Conservation (phyloP, 495 filamentous ascomycete genomes). For the Hypoxylon rickii region DNA sequence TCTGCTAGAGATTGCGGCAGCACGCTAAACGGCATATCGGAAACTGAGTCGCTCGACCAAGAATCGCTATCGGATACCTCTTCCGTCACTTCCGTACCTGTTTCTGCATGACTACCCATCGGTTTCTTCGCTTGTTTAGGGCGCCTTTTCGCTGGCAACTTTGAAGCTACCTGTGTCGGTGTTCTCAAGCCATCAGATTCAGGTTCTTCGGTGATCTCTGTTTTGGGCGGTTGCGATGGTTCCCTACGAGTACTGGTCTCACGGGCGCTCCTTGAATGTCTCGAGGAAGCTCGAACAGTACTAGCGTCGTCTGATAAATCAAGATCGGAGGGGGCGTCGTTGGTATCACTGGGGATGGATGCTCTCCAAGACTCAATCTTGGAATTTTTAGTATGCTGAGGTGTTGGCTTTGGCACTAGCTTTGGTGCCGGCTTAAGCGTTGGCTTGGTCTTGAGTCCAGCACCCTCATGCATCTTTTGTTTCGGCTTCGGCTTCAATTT, state of each 20-base stretch:
- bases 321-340: constrained; percentile 38
- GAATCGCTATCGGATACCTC: constrained; percentile 37
- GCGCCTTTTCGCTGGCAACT: constrained; percentile 25
- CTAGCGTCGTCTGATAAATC: constrained; percentile 35
- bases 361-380: constrained; percentile 27
- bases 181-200: constrained; percentile 38
- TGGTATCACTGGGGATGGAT: constrained; percentile 31
- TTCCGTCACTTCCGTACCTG: constrained; percentile 23
- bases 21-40: constrained; percentile 45
- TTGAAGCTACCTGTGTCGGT: constrained; percentile 21
- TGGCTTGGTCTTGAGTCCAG: constrained; percentile 45
- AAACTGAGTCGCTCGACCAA: constrained; percentile 37
- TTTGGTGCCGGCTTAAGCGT: constrained; percentile 18
- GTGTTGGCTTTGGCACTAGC: constrained; percentile 19
- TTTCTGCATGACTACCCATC: constrained; percentile 16
- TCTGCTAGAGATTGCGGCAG: constrained; percentile 55
- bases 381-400: constrained; percentile 32
- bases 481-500: too few relatives aligned
- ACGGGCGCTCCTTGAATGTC: constrained; percentile 35
- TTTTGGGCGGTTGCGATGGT: constrained; percentile 53
- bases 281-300: constrained; percentile 39
- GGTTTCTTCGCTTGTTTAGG: constrained; percentile 26
- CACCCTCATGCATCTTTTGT: background rate
- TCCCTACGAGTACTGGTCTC: constrained; percentile 26
- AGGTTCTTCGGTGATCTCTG: constrained; percentile 46